These are phyloP conservation scores for Trifolium subterraneum DNA, from an alignment of 306 rosid genomes.

Conservation along the genomic window DNA sequence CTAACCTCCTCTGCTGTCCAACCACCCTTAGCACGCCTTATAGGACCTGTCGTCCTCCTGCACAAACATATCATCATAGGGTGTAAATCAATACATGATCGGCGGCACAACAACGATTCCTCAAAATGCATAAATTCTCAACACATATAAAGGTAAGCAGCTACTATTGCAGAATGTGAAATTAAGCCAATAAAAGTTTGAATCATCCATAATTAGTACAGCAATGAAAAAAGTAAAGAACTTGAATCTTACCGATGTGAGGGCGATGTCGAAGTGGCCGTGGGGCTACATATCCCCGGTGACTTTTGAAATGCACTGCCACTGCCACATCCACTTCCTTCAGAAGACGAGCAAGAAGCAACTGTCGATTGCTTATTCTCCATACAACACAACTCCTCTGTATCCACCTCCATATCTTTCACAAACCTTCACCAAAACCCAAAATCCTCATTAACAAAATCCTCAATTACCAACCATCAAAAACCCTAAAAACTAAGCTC, in stretches of 20 bases:
- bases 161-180: slow-evolving; percentile 30
- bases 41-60: slow-evolving; percentile 95
- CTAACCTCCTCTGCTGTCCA: slow-evolving; percentile 97
- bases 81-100: slow-evolving; percentile 27
- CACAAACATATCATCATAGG: slow-evolving; percentile 32
- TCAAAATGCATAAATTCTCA: not conserved
- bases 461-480: slow-evolving; percentile 32
- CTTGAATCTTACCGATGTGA: slow-evolving; percentile 63
- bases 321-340: slow-evolving; percentile 78
- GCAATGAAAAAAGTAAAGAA: slow-evolving; percentile 33
- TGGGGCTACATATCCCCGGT: slow-evolving; percentile 68
- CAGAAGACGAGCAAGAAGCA: slow-evolving; percentile 88
- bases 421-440: slow-evolving; percentile 58
- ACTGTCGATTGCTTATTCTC: slow-evolving; percentile 92
- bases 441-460: slow-evolving; percentile 54
- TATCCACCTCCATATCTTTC: slow-evolving; percentile 71
- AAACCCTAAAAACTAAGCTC: slow-evolving; percentile 50
- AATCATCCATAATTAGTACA: slow-evolving; percentile 26
- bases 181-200: slow-evolving; percentile 19
- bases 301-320: slow-evolving; percentile 74
- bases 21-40: slow-evolving; percentile 98
- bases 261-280: slow-evolving; percentile 60
- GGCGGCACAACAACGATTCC: slow-evolving; percentile 18
- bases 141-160: not conserved
- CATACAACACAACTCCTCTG: slow-evolving; percentile 74